A percentile compares a stretch with the other conserved stretches of the same genome.
phyloP scores from a whole-genome alignment of 108 stramenopile genomes.

The Epipyxis sp. region DNA sequence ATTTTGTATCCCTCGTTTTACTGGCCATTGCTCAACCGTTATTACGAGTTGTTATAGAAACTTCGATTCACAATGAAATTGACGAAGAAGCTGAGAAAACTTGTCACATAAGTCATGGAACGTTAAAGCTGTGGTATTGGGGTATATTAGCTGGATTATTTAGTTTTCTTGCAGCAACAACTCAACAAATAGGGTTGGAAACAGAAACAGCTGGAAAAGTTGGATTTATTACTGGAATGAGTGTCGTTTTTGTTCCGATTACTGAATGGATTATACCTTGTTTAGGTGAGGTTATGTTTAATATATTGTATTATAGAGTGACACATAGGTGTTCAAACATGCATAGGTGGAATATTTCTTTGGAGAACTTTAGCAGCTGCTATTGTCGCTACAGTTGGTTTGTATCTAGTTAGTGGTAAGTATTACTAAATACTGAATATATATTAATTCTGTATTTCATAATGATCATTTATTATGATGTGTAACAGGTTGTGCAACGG shows the following conservation, averaged over 20 bases:
- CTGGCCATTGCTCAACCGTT: neutral
- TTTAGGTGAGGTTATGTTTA: too few species aligned
- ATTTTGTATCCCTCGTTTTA: constrained; percentile 13
- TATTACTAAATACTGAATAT: too few species aligned
- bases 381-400: neutral
- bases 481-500: neutral
- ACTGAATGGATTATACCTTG: constrained; percentile 1
- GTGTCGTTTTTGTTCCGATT: constrained; percentile 22
- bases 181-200: constrained; percentile 10
- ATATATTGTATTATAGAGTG: too few species aligned
- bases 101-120: too few species aligned
- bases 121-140: neutral
- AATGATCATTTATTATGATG: too few species aligned
- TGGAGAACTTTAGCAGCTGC: constrained; percentile 29
- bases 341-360: neutral
- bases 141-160: neutral
- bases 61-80: neutral
- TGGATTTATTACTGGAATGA: constrained; percentile 22
- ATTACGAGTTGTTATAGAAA: neutral
- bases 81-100: neutral
- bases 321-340: neutral
- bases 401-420: constrained; percentile 8
- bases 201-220: constrained; percentile 14
- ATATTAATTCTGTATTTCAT: too few species aligned
- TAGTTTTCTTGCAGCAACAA: neutral